Conservation (phyloP, 2,329 filamentous ascomycete species). For the Penicillium corylophilum region DNA sequence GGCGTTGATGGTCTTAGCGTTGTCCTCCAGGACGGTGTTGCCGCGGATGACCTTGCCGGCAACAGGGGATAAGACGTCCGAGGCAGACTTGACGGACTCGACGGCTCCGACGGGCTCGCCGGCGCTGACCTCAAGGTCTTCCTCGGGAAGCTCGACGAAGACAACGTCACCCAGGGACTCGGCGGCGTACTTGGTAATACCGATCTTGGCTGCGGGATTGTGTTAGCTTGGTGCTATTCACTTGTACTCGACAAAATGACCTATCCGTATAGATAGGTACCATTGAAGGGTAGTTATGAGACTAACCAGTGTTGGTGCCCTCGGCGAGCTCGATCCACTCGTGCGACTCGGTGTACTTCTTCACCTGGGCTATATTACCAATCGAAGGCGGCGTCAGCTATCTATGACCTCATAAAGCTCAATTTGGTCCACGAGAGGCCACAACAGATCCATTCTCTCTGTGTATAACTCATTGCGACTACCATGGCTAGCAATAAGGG, state of each 20-base stretch:
- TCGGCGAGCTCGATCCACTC: conserved; percentile 92
- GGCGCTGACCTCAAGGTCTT: conserved; percentile 64
- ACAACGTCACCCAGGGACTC: conserved; percentile 93
- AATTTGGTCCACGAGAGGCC: background rate
- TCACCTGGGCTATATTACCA: conserved; percentile 46
- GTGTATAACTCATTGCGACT: background rate
- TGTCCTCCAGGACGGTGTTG: conserved; percentile 77
- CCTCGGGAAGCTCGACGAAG: conserved; percentile 86
- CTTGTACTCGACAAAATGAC: background rate
- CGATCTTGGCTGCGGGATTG: conserved; percentile 60
- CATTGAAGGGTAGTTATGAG: background rate
- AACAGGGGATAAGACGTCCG: conserved; percentile 90
- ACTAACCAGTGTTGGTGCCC: conserved; percentile 71
- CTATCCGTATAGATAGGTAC: background rate
- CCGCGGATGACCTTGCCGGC: conserved; percentile 71
- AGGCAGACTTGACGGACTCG: conserved; percentile 98
- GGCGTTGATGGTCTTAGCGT: conserved; percentile 83
- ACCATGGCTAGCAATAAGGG: background rate
- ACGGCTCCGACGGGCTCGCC: conserved; percentile 91
- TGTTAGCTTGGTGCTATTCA: conserved; percentile 4
- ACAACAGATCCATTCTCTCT: conserved; percentile 8
- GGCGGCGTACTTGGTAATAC: conserved; percentile 89
- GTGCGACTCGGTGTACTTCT: conserved; percentile 95
- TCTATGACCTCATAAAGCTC: conserved; percentile 8
- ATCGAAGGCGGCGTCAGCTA: conserved; percentile 25